phyloP scores from a whole-genome alignment of 306 rosid genomes.

The Fragaria vesca region DNA sequence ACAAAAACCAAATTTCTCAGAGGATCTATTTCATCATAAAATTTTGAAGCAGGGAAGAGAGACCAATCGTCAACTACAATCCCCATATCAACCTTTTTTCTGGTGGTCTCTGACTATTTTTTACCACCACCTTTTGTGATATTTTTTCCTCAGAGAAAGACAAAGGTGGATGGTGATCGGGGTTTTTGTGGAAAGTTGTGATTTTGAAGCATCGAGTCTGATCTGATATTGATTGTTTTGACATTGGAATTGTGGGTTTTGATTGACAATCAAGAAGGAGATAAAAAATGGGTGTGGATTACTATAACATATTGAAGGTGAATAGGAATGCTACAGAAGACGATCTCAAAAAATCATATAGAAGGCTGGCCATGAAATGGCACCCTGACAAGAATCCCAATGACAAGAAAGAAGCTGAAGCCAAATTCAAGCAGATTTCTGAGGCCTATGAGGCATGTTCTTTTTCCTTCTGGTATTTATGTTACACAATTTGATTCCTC shows the following conservation, averaged over 20 bases:
- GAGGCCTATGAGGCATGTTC: constrained; percentile 87
- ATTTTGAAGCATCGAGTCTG: constrained; percentile 31
- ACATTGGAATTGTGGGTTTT: constrained; percentile 16
- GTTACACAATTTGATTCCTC: not conserved
- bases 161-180: constrained; percentile 21
- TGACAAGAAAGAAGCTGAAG: constrained; percentile 86
- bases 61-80: not conserved
- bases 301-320: constrained; percentile 77
- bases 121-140: not conserved
- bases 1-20: not conserved
- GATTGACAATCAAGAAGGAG: not conserved
- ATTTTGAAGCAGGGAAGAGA: not conserved
- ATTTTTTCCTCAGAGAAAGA: not conserved
- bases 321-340: constrained; percentile 74
- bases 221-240: constrained; percentile 18
- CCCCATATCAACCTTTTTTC: constrained; percentile 3
- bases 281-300: constrained; percentile 77
- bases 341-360: constrained; percentile 83
- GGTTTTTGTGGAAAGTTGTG: constrained; percentile 28
- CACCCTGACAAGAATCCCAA: constrained; percentile 95
- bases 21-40: not conserved
- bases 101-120: constrained; percentile 18
- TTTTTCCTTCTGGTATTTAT: not conserved
- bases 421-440: constrained; percentile 93
- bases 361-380: constrained; percentile 97